Base-by-base conservation (phyloP, 257 asterid species). In the Ajuga chamaepitys region DNA sequence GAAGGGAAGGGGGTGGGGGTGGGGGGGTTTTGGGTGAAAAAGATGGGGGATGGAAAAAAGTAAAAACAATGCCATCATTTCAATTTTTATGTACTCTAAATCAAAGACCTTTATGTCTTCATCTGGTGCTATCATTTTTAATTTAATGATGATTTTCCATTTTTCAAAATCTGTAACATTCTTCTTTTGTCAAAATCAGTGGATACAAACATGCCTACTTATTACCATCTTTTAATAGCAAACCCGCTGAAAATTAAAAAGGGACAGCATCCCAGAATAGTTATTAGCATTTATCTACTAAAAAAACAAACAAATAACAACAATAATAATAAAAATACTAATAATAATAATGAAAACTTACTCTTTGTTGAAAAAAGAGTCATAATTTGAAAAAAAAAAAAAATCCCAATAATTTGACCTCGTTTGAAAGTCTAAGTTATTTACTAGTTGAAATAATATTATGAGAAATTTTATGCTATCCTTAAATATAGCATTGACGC, bases 91-190 rank as follows among this genome's bases (percentile, higher is more conserved):
- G 34, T 67, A 56, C 58, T 51, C 18, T 10, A 24, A 58, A 60
- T 76, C 74, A 66, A 71, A 38, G 61, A 44, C 38, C 79, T 76
- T 86, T 79, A 81, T 76, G 88, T 84, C 79, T 58, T 79, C 62
- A 76, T 82, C 80, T 50, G 55, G 78, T 81, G 20, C 74, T 26
- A 47, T 81, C 81, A 38, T 37, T 47, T 51, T 54, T 80, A 63
- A 74, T 74, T 61, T 70, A 61, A 56, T 30, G 26, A 62, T 44
- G 18, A 48, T 32, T 46, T 47, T 8, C 0, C 34, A 13, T 59
- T 73, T 70, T 53, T 51, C 66, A 47, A 50, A n/a, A 66, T 48
- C 7, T 65, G 52, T 38, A 71, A 66, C 83, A 67, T 67, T 60
- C 55, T 73, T 52, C 44, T 61, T 44, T 66, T 65, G 73, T 67